Evolutionary conservation across 495 filamentous ascomycete genomes (phyloP), one percentile per base, ranked within the genome.

Genomic region (Penicillium malachiteum): DNA sequence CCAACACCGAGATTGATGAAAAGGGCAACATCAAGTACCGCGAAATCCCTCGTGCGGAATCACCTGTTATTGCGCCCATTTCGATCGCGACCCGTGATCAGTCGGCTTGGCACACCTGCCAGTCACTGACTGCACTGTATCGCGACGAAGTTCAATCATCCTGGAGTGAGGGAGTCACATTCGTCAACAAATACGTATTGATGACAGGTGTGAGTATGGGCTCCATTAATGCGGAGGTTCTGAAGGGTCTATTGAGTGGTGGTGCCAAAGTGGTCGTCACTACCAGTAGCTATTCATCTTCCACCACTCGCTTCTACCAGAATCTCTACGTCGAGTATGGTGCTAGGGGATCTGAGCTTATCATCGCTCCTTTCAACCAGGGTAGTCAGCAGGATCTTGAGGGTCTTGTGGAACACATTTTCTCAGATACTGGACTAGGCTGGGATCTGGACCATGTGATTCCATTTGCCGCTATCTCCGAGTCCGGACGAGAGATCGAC

Each of bases 231-330:
- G 95, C 95, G 13, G 94, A 97, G 55, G 93, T 99, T 40, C 81
- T 99, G 11, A 92, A 97, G 72, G 94, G 94, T 34, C 78, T 99
- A 54, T 92, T 99, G 71, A 95, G 90, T 65, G 94, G 95, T 71
- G 94, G 94, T 64, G 94, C 93, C 61, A 92, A 91, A 76, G 94
- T 99, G 33, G 74, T 96, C 49, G 94, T 99, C 52, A 97, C 94
- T 7, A 97, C 94, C 31, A 95, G 90, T 69, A 86, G 94, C 55
- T 97, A 91, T 80, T 97, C 95, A 1, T 91, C 90, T 37, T 88
- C 97, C 67, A 93, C 97, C 49, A 99, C 95, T 26, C 94, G 97
- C 76, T 97, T 97, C 77, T 99, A 97, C 76, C 94, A 97, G 76
- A 85, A 88, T 40, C 97, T 99, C 91, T 99, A 97, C 69, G 86